Conservation (phyloP, 1,139 yeast genomes). For the Hyphopichia fennica region DNA sequence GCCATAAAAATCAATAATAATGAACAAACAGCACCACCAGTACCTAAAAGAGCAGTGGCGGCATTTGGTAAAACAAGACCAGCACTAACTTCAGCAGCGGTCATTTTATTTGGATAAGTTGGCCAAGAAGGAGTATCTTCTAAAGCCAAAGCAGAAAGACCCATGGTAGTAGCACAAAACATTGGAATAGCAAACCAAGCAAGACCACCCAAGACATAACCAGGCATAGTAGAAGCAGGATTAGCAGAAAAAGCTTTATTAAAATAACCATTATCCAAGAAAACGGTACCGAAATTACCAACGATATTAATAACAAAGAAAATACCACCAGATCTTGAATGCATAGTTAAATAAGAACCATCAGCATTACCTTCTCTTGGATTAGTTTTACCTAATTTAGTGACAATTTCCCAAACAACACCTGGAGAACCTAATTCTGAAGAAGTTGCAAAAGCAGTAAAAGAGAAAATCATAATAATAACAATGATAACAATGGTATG, state of each 20-base stretch:
- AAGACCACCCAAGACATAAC: conserved; percentile 85
- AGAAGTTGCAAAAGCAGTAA: conserved; percentile 60
- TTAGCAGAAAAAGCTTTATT: conserved; percentile 86
- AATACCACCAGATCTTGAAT: conserved; percentile 73
- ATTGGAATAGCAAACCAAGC: conserved; percentile 92
- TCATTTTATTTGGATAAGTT: conserved; percentile 66
- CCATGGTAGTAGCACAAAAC: conserved; percentile 79
- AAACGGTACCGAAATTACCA: conserved; percentile 88
- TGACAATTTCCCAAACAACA: conserved; percentile 68
- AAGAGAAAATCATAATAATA: conserved; percentile 62
- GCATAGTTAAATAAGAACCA: conserved; percentile 80
- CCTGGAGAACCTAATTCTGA: conserved; percentile 76
- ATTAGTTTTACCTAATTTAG: conserved; percentile 51
- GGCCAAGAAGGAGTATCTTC: conserved; percentile 73
- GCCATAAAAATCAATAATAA: conserved; percentile 81
- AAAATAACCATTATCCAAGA: conserved; percentile 87
- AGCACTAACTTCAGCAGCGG: conserved; percentile 68
- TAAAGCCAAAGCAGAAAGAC: conserved; percentile 73
- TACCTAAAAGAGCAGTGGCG: conserved; percentile 80
- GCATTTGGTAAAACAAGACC: conserved; percentile 87
- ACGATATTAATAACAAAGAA: conserved; percentile 81
- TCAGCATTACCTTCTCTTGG: conserved; percentile 75
- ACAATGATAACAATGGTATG: conserved; percentile 67
- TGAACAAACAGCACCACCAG: conserved; percentile 82
- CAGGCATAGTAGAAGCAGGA: conserved; percentile 86